Evolutionary conservation across 2,329 filamentous ascomycete genomes (phyloP).

Genomic region (Magnaporthiopsis incrustans): DNA sequence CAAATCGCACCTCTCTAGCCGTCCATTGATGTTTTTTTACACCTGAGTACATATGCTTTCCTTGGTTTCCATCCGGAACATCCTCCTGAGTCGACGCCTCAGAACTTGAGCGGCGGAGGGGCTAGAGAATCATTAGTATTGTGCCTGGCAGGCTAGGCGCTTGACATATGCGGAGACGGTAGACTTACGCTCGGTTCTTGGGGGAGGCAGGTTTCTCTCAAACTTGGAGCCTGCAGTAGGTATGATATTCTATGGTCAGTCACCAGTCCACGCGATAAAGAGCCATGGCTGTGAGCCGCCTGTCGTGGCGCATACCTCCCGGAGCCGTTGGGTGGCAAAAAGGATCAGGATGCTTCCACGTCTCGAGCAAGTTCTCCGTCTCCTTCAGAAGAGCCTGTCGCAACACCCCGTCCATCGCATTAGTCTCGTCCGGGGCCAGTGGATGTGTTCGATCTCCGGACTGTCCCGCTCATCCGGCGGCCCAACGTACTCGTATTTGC

Average conservation of each 20-base stretch:
- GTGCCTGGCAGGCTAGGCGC: not conserved
- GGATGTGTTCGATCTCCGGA: conserved; percentile 10
- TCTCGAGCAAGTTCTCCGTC: conserved; percentile 79
- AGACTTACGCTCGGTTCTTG: conserved; percentile 70
- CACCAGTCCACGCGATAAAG: not conserved
- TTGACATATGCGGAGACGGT: not conserved
- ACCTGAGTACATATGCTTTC: not conserved
- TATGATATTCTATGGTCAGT: conserved; percentile 12
- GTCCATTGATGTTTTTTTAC: not conserved
- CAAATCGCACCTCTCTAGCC: not conserved
- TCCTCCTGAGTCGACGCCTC: not conserved
- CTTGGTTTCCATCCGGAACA: not conserved
- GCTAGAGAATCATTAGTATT: conserved; percentile 27
- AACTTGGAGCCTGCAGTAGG: conserved; percentile 72
- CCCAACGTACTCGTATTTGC: conserved; percentile 33
- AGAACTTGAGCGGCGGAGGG: conserved; percentile 43
- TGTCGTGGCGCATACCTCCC: conserved; percentile 59
- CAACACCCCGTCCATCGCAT: no score
- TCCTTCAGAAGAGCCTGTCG: conserved; percentile 76
- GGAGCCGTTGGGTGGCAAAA: conserved; percentile 85
- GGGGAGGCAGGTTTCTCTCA: conserved; percentile 82
- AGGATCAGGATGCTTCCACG: conserved; percentile 97
- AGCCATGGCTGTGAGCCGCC: conserved; percentile 6
- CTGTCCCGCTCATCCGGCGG: not conserved
- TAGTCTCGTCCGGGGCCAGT: not conserved